phyloP scores from a whole-genome alignment of 2,329 filamentous ascomycete species.

The Pleoardoris graminearum region DNA sequence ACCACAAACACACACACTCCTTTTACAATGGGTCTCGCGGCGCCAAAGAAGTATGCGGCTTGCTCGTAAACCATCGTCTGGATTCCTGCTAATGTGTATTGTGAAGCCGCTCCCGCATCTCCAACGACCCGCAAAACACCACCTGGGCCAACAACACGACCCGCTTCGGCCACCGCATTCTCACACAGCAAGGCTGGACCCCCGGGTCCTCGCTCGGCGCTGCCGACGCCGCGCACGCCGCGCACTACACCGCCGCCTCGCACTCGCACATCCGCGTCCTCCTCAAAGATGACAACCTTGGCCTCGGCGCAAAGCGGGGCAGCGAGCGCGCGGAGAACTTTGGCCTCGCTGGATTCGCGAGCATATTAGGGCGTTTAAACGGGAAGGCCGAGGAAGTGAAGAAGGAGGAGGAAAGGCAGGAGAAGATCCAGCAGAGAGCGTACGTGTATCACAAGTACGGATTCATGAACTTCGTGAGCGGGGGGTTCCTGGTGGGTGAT shows the following conservation, averaged over 20 bases:
- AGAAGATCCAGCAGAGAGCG: constrained; percentile 70
- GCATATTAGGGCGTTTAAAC: constrained; percentile 84
- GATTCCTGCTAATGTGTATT: constrained; percentile 11
- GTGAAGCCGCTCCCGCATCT: constrained; percentile 69
- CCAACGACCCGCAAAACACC: constrained; percentile 92
- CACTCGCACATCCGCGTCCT: constrained; percentile 82
- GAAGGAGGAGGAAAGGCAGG: constrained; percentile 68
- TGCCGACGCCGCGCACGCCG: constrained; percentile 72
- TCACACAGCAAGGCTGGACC: constrained; percentile 86
- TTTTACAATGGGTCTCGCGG: constrained; percentile 67
- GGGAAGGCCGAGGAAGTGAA: constrained; percentile 78
- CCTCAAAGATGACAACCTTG: constrained; percentile 88
- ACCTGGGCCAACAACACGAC: constrained; percentile 83
- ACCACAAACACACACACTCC: background rate
- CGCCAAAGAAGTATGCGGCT: constrained; percentile 63
- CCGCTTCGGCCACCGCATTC: constrained; percentile 86
- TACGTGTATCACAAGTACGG: constrained; percentile 79
- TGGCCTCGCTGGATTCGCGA: constrained; percentile 83
- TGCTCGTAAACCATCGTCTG: background rate
- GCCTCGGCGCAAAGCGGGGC: constrained; percentile 79
- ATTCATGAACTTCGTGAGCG: constrained; percentile 80
- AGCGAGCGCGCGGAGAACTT: constrained; percentile 72
- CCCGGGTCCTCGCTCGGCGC: constrained; percentile 83
- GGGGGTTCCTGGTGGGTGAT: constrained; percentile 71
- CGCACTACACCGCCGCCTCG: constrained; percentile 77